Evolutionary conservation across 2,329 filamentous ascomycete genomes (phyloP), one percentile per base, ranked within the genome.

Genomic region (Hymenoscyphus infarciens): DNA sequence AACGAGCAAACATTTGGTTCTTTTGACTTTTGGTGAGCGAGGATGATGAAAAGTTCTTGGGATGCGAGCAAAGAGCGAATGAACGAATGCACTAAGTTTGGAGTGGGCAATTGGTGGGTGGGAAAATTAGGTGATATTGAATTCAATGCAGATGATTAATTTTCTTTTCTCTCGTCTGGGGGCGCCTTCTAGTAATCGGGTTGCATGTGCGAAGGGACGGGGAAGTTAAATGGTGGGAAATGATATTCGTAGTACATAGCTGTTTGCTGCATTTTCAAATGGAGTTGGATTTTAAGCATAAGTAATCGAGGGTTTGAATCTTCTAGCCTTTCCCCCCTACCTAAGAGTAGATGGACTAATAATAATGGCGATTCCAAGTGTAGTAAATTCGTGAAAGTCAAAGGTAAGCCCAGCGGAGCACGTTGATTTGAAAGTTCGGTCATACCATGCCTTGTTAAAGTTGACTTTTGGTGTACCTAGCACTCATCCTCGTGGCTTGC

Each of bases 21-120:
- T 33, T 56, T 11, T 13, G 5, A n/a, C 16, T 19, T 35, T 19
- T 35, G n/a, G 19, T 11, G n/a, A 56, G 54, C 16, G 54, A 22
- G 42, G 42, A 55, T 55, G 25, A 16, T 55, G 3, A 55, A 55
- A 33, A 55, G 53, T 29, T 55, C 25, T 55, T 55, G 25, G 53
- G 16, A 15, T 49, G 42, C n/a, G 19, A 42, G 39, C 39, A n/a
- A n/a, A n/a, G 39, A 19, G 39, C n/a, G 39, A 11, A 22, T 11
- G n/a, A 49, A 49, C 42, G 19, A 8, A 49, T 19, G n/a, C 19
- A 22, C n/a, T 11, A 22, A 22, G n/a, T 49, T 49, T 49, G 42
- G 42, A 22, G 19, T 49, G 19, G 10, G 11, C 42, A 22, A 49
- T 49, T 49, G n/a, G 11, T 25, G 7, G 42, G n/a, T 22, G 19